Percentiles rank a stretch among this genome's conserved stretches.
These are phyloP conservation scores for Cordia subcordata DNA, from an alignment of 257 asterid species.

Conservation along the genomic window DNA sequence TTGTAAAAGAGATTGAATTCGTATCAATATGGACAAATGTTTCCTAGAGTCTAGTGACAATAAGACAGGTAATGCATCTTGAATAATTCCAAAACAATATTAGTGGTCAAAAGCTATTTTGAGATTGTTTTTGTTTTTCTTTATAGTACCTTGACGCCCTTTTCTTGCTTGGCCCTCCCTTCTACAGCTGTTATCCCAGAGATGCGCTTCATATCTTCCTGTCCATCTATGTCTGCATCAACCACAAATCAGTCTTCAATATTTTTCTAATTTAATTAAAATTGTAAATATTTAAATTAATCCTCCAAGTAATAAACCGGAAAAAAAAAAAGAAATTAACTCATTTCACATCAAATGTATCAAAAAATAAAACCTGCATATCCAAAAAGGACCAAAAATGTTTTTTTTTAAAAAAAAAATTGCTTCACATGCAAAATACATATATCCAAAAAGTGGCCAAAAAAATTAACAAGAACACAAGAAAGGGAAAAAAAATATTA, in stretches of 20 bases:
- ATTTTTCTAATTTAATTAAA: background rate
- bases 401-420: too few species aligned
- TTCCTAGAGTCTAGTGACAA: too few species aligned
- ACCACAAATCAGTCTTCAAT: slow-evolving; percentile 4
- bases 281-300: too few species aligned
- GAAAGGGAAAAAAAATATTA: slow-evolving; percentile 8
- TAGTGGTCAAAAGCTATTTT: background rate
- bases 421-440: background rate
- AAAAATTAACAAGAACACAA: background rate
- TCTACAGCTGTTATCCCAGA: slow-evolving; percentile 99
- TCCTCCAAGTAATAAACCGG: too few species aligned
- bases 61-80: too few species aligned
- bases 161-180: slow-evolving; percentile 98
- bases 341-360: too few species aligned
- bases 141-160: slow-evolving; percentile 92
- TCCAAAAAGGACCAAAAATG: too few species aligned
- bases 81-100: background rate
- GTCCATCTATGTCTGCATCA: slow-evolving; percentile 88
- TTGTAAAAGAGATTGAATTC: too few species aligned
- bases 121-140: too few species aligned
- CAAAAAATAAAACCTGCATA: too few species aligned
- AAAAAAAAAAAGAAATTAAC: too few species aligned
- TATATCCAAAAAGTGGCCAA: background rate
- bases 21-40: too few species aligned
- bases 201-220: slow-evolving; percentile 99